These are phyloP conservation scores for Solanum bukasovii DNA, from an alignment of 257 asterid genomes.

Conservation along the genomic window DNA sequence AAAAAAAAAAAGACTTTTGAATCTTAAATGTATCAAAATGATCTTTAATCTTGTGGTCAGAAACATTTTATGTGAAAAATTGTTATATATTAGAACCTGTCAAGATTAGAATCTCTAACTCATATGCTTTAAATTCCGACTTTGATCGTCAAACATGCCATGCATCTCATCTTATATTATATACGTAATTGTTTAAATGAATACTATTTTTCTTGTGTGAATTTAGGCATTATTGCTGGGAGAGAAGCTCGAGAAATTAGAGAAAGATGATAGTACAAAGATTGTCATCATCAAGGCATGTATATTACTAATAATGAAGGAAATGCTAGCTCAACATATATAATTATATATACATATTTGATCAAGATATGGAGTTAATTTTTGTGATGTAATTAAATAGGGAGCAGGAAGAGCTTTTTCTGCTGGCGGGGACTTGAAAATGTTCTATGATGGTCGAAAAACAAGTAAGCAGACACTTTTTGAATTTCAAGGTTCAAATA, in stretches of 20 bases:
- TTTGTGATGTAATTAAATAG: conserved; percentile 9
- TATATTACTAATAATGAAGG: not conserved
- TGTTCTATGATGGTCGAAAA: conserved; percentile 69
- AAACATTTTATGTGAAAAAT: too few species aligned
- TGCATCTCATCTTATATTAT: not conserved
- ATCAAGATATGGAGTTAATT: not conserved
- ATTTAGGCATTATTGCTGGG: conserved; percentile 59
- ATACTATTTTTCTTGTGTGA: not conserved
- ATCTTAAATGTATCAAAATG: too few species aligned
- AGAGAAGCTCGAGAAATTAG: conserved; percentile 73
- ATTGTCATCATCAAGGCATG: conserved; percentile 61
- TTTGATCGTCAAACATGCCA: not conserved
- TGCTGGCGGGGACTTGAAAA: conserved; percentile 79
- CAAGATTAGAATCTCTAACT: not conserved
- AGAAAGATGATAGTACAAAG: conserved; percentile 52
- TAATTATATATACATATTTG: too few species aligned
- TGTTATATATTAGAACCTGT: too few species aligned
- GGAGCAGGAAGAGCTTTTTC: conserved; percentile 92
- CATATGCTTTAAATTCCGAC: not conserved
- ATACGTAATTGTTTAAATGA: not conserved
- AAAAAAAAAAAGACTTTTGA: too few species aligned
- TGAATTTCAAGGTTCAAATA: too few species aligned
- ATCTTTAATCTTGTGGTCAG: too few species aligned
- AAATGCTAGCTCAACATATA: not conserved
- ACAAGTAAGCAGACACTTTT: conserved; percentile 14